Evolutionary conservation across 305 asterid species (phyloP).

Genomic region (Fraxinus sp.): DNA sequence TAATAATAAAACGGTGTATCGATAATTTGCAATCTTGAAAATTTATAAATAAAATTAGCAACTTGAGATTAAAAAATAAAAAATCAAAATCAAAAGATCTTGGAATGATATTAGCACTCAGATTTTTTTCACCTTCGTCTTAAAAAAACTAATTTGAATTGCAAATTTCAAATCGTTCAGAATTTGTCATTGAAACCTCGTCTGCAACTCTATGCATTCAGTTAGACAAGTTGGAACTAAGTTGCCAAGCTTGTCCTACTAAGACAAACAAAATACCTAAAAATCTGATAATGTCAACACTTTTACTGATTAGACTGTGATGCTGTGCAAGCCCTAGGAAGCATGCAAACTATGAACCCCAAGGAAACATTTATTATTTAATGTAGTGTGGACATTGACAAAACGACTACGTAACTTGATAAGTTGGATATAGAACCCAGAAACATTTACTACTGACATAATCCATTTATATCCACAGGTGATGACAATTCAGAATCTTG

Average conservation of each 20-base stretch:
- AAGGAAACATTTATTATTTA: no score
- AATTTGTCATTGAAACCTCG: constrained; percentile 6
- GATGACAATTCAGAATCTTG: not conserved
- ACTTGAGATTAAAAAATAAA: not conserved
- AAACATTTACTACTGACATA: not conserved
- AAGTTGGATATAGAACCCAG: not conserved
- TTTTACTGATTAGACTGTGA: no score
- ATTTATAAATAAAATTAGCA: constrained; percentile 2
- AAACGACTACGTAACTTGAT: not conserved
- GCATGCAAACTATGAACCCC: not conserved
- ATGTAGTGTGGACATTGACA: not conserved
- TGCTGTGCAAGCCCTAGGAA: not conserved
- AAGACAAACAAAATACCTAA: not conserved
- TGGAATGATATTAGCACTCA: not conserved
- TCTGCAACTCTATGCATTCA: constrained; percentile 3
- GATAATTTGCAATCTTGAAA: constrained; percentile 14
- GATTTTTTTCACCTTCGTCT: not conserved
- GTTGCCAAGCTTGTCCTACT: not conserved
- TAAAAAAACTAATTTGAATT: not conserved
- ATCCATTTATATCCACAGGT: not conserved
- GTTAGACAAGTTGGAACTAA: not conserved
- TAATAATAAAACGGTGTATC: constrained; percentile 25
- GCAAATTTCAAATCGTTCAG: constrained; percentile 18
- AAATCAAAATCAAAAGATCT: not conserved
- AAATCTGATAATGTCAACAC: not conserved